These are phyloP conservation scores for Gnomoniopsis smithogilvyi DNA, from an alignment of 2,329 filamentous ascomycete species.

Conservation along the genomic window DNA sequence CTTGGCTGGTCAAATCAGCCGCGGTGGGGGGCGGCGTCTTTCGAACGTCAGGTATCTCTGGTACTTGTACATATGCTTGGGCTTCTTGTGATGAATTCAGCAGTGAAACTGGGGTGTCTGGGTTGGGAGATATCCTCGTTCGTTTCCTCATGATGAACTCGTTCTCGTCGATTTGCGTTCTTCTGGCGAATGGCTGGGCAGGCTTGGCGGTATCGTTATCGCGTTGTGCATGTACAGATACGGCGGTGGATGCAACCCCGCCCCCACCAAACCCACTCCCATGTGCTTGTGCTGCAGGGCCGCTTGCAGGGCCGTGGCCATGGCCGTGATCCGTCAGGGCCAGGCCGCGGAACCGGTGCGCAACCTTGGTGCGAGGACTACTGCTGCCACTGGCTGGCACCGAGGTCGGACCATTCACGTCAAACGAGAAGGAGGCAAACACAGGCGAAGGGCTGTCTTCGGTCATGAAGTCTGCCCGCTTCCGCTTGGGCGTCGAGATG, in stretches of 20 bases:
- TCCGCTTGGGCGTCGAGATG: slow-evolving; percentile 28
- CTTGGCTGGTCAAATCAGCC: not conserved
- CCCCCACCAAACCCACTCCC: slow-evolving; percentile 35
- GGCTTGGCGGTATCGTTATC: slow-evolving; percentile 3
- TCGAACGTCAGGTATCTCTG: slow-evolving; percentile 3
- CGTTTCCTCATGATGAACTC: slow-evolving; percentile 21
- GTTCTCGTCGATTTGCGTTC: slow-evolving; percentile 11
- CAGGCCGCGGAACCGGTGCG: slow-evolving; percentile 50
- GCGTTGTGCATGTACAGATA: not conserved
- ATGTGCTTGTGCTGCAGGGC: slow-evolving; percentile 17
- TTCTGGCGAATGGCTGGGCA: not conserved
- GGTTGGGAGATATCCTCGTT: slow-evolving; percentile 3
- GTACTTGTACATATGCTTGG: slow-evolving; percentile 23
- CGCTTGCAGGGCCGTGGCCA: not conserved
- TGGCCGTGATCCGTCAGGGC: slow-evolving; percentile 29
- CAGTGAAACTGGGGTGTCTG: not conserved
- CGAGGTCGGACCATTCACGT: slow-evolving; percentile 25
- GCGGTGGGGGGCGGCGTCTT: not conserved
- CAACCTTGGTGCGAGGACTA: slow-evolving; percentile 52
- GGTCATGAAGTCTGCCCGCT: slow-evolving; percentile 22
- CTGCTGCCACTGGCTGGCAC: slow-evolving; percentile 42
- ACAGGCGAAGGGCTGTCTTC: slow-evolving; percentile 10
- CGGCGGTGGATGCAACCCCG: slow-evolving; percentile 33
- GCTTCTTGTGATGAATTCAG: not conserved
- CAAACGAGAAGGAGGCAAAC: slow-evolving; percentile 42